These are phyloP conservation scores for Osmozyma mogii DNA, from an alignment of 805 yeast species.

Conservation along the genomic window DNA sequence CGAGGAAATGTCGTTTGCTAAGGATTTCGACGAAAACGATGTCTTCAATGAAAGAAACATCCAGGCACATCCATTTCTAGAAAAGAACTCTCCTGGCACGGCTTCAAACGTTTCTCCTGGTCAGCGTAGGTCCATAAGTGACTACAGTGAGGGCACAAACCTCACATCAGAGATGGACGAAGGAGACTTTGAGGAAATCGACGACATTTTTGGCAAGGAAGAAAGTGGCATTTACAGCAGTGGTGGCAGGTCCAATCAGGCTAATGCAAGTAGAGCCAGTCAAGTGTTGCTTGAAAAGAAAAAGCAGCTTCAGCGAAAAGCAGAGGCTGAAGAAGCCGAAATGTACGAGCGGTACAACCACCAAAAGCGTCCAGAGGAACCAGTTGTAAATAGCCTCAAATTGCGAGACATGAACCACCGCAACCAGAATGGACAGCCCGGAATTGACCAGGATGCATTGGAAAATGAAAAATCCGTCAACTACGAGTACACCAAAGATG, in stretches of 20 bases:
- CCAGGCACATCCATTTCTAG: too few species aligned
- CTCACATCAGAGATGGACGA: conserved; percentile 31
- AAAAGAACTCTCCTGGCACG: conserved; percentile 8
- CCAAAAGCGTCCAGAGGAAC: conserved; percentile 12
- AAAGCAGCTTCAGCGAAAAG: conserved; percentile 17
- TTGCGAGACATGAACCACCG: conserved; percentile 22
- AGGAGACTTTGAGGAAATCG: conserved; percentile 31
- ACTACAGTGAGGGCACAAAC: conserved; percentile 29
- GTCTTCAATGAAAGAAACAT: too few species aligned
- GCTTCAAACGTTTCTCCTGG: conserved; percentile 9
- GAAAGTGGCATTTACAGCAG: conserved; percentile 27
- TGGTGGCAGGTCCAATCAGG: conserved; percentile 10
- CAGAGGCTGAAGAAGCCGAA: conserved; percentile 16
- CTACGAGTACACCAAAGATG: conserved; percentile 31
- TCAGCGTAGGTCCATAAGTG: conserved; percentile 22
- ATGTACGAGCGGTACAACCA: conserved; percentile 22
- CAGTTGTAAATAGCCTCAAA: conserved; percentile 18
- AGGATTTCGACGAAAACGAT: too few species aligned
- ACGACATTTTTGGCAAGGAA: conserved; percentile 30
- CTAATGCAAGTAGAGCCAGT: not conserved
- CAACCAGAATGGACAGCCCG: conserved; percentile 4
- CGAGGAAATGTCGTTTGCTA: too few species aligned
- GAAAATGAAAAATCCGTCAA: conserved; percentile 29
- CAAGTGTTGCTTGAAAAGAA: conserved; percentile 1
- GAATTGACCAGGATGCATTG: conserved; percentile 13